phyloP scores from a whole-genome alignment of 108 stramenopile genomes.

The Cafeteria roenbergensis region DNA sequence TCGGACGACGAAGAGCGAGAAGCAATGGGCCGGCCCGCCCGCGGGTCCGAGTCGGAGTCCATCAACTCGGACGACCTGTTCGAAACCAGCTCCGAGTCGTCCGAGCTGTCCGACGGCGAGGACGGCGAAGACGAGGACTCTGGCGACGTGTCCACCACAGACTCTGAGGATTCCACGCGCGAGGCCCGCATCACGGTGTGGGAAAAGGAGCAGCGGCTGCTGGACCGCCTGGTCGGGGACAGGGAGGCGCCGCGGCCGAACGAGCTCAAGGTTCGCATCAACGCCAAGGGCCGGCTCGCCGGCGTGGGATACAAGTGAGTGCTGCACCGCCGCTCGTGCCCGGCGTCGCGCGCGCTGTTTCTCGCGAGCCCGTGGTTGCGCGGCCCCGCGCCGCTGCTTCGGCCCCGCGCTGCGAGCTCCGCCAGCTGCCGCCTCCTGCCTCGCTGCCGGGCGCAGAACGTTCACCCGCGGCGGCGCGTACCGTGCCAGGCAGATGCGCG shows the following conservation, averaged over 20 bases:
- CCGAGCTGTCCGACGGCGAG: neutral
- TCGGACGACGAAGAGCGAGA: too few species aligned
- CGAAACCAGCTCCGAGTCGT: neutral
- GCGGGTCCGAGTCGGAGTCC: too few species aligned
- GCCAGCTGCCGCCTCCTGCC: too few species aligned
- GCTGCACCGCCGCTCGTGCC: too few species aligned
- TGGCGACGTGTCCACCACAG: neutral
- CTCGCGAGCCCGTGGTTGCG: too few species aligned
- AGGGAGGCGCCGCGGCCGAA: neutral
- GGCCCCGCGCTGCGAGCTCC: too few species aligned
- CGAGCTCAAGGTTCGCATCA: neutral
- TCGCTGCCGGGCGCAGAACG: too few species aligned
- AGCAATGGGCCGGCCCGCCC: too few species aligned
- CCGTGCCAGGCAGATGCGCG: too few species aligned
- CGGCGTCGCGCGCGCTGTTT: too few species aligned
- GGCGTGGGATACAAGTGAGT: neutral
- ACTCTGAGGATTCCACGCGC: neutral
- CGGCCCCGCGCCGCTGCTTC: too few species aligned
- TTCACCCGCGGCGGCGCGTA: too few species aligned
- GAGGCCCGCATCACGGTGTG: neutral
- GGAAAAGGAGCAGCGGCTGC: neutral
- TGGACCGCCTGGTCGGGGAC: neutral
- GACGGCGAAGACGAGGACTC: neutral
- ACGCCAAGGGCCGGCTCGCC: neutral
- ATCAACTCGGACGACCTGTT: neutral